Base-by-base conservation (phyloP, 305 asterid species). In the Fraxinus baroniana region DNA sequence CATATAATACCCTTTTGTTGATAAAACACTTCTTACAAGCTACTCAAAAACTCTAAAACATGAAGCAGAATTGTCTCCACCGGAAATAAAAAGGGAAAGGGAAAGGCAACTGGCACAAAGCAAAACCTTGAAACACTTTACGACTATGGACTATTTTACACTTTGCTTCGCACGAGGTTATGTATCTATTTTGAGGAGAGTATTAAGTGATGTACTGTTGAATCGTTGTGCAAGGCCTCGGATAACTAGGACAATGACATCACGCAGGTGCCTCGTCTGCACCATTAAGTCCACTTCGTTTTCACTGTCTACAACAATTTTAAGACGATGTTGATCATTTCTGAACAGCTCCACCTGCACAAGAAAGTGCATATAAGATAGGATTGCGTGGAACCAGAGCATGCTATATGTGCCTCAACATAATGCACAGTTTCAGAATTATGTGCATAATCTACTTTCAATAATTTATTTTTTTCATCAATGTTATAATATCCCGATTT, bases 131-230 rank as follows among this genome's bases (percentile, higher is more conserved):
- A 57, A 66, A 66, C 7, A 44, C 41, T 76, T 62, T 3, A 73
- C 55, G 5, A 33, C 83, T 52, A 84, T 24, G 44, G 26, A 33
- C 24, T 10, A 36, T 55, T 44, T 74, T 39, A 86, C 82, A 75
- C 62, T 87, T 44, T 80, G 74, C 85, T n/a, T 62, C 32, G 13
- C 44, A 74, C 36, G 32, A 81, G 5, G 70, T 79, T 86, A 93
- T 12, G 89, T 85, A 83, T 97, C 99, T 74, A 95, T 94, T 83
- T 97, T 95, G 85, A 97, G 93, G 82, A 97, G 97, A 80, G 99
- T 91, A 79, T 97, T 95, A 46, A 97, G 97, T 6, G 99, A 95
- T 76, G 99, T 97, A 73, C 99, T 95, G 91, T 97, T 97, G 91
- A 93, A 97, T 41, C 97, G 84, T 83, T 95, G 99, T 2, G 99